Percentiles rank a stretch among this genome's conserved stretches.
phyloP scores from a whole-genome alignment of 75 land plant genomes.

The Cupressus sempervirens region DNA sequence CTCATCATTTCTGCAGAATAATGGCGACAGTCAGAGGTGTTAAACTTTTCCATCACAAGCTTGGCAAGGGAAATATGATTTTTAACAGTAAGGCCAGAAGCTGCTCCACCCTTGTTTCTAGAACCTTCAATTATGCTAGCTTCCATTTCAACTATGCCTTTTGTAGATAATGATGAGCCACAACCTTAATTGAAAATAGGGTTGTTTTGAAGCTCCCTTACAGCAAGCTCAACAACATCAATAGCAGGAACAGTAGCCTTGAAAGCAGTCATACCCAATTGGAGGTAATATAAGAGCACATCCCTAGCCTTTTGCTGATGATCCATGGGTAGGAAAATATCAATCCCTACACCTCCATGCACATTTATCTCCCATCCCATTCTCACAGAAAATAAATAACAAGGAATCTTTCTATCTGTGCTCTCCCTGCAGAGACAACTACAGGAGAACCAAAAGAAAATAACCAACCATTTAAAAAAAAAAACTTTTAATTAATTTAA shows the following conservation, averaged over 20 bases:
- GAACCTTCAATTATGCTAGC: slow-evolving; percentile 93
- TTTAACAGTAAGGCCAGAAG: slow-evolving; percentile 87
- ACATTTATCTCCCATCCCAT: slow-evolving; percentile 83
- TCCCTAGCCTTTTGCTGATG: slow-evolving; percentile 59
- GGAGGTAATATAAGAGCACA: slow-evolving; percentile 65
- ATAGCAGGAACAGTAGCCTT: slow-evolving; percentile 53
- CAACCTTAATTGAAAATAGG: slow-evolving; percentile 86
- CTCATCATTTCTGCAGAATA: too few species aligned
- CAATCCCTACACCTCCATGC: slow-evolving; percentile 94
- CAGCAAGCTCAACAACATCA: slow-evolving; percentile 92
- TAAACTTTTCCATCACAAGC: slow-evolving; percentile 92
- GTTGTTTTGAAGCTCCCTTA: slow-evolving; percentile 69
- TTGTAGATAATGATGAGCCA: slow-evolving; percentile 76
- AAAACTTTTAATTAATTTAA: too few species aligned
- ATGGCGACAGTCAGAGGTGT: too few species aligned
- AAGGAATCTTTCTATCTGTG: neutral
- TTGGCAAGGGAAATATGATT: slow-evolving; percentile 90
- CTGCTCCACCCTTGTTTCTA: slow-evolving; percentile 75
- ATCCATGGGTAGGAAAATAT: slow-evolving; percentile 41
- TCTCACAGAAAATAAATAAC: neutral
- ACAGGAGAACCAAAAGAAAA: neutral
- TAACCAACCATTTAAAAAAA: too few species aligned
- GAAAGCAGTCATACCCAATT: slow-evolving; percentile 67
- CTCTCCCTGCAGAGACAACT: neutral
- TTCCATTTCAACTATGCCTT: slow-evolving; percentile 96